Evolutionary conservation across 148 eudicot genomes (phyloP), one percentile per base, ranked within the genome.

Genomic region (Vaccinium macrocarpon): DNA sequence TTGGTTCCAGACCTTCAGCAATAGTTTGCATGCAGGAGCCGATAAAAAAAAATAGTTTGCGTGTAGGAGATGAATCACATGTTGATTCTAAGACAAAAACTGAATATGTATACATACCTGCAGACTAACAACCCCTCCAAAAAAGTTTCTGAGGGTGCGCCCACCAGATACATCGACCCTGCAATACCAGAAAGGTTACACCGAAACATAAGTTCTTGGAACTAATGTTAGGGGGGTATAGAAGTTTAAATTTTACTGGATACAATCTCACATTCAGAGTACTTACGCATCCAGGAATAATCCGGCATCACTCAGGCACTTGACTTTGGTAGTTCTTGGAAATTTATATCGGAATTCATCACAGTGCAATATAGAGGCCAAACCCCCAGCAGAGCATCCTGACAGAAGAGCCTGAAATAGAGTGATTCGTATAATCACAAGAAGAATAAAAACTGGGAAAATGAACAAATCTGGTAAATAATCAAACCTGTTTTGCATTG

Each of bases 311-410:
- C 94, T 89, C 35, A 97, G 87, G 82, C 99, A 97, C 91, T 95
- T 97, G 61, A 97, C 98, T 93, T 90, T 97, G 5, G 93, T 92
- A 75, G 80, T 86, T 53, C 88, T 82, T 0, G 93, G 89, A 55
- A 97, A 92, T 74, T 94, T 88, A 23, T 50, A 87, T 15, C 90
- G 83, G 83, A 95, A 97, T 84, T 94, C 89, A 27, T 97, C 99
- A 71, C 99, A 97, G 68, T 97, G 98, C 86, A 97, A 85, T 79
- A 97, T 92, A 49, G 98, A 94, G 56, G 99, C 99, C 56, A 95
- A 86, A 86, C 98, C 99, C 51, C 99, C 99, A 85, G 99, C 99
- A 80, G 99, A 97, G 84, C 99, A 97, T 46, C 99, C 99, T 52
- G 99, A 91, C 73, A 95, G 98, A 88, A 97, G 96, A 80, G 93